A percentile compares a stretch with the other conserved stretches of the same genome.
These are phyloP conservation scores for Amniculicola lignicola DNA, from an alignment of 495 filamentous ascomycete species.

Conservation along the genomic window DNA sequence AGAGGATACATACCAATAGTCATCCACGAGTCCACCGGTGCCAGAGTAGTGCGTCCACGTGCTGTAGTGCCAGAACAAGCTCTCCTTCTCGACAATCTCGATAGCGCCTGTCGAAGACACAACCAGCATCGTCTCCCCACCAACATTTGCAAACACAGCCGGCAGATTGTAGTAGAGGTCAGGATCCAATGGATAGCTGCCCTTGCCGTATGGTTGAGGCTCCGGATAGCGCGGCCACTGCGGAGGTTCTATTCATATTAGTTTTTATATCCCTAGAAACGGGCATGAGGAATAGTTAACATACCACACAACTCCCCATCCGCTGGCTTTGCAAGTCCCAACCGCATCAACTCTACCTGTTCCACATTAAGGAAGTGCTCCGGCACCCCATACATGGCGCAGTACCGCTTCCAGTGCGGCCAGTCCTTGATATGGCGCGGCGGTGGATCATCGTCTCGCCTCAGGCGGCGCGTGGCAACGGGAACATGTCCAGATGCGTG, in stretches of 20 bases:
- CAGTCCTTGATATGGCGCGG: constrained; percentile 13
- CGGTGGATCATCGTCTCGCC: not conserved
- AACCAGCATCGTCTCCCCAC: not conserved
- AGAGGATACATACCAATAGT: not conserved
- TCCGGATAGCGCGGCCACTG: constrained; percentile 17
- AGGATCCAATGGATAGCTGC: constrained; percentile 12
- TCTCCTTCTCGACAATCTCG: not conserved
- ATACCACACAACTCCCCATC: constrained; percentile 6
- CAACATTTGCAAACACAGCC: not conserved
- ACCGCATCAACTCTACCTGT: constrained; percentile 7
- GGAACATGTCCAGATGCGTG: not conserved
- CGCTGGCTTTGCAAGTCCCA: not conserved
- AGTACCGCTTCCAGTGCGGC: constrained; percentile 14
- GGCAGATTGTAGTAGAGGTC: not conserved
- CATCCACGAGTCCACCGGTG: not conserved
- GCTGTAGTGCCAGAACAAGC: not conserved
- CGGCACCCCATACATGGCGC: constrained; percentile 16
- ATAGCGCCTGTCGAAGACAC: constrained; percentile 6
- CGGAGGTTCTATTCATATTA: not conserved
- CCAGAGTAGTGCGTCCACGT: constrained; percentile 2
- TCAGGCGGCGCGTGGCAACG: constrained; percentile 8
- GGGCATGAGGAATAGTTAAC: not conserved
- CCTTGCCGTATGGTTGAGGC: not conserved
- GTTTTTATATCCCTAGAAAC: not conserved
- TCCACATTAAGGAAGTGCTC: constrained; percentile 16